Evolutionary conservation across 371 early-diverging fungal genomes (phyloP), one percentile per base, ranked within the genome.

Genomic region (Ordospora pajunii): DNA sequence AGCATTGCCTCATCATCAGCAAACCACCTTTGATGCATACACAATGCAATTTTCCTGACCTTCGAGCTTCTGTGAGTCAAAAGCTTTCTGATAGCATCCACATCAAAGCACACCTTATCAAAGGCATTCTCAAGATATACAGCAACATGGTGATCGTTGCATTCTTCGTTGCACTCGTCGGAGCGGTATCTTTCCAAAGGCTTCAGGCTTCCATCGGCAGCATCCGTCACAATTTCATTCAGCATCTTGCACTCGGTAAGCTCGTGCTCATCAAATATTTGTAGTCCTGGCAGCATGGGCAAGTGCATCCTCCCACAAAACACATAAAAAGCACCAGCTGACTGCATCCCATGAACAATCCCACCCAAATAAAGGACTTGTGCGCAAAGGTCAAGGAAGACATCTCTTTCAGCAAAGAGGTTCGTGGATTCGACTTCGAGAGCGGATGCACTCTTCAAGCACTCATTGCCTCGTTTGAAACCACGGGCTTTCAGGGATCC

Each of bases 401-500:
- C 14, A 22, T 82, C 17, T 49, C 45, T 17, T 82, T 79, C 68
- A 42, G 58, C 14, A 51, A 14, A 22, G 42, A 43, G 21, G 82
- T 82, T 23, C 43, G 64, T 23, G 82, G 82, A 3, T 22, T 70
- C 9, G 70, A 80, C 22, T 78, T 79, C 45, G 71, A 77, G 9
- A 58, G 49, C 14, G 54, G 72, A n/a, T 44, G 76, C 7, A 75
- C 77, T 42, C 43, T 82, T 12, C 66, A 76, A 50, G 46, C 14
- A 19, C 70, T 84, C 37, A 42, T 77, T 2, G 22, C 71, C 3
- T 79, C 78, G 14, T 85, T 72, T 72, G 70, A 52, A 44, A 80
- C 73, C 7, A 82, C 77, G 21, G 83, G 83, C 9, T 81, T 86
- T 44, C 83, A 86, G 67, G 83, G 82, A 54, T 67, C 69, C 1